A percentile compares a stretch with the other conserved stretches of the same genome.
phyloP scores from a whole-genome alignment of 768 basidiomycete genomes.

The Lyophyllum semitale region DNA sequence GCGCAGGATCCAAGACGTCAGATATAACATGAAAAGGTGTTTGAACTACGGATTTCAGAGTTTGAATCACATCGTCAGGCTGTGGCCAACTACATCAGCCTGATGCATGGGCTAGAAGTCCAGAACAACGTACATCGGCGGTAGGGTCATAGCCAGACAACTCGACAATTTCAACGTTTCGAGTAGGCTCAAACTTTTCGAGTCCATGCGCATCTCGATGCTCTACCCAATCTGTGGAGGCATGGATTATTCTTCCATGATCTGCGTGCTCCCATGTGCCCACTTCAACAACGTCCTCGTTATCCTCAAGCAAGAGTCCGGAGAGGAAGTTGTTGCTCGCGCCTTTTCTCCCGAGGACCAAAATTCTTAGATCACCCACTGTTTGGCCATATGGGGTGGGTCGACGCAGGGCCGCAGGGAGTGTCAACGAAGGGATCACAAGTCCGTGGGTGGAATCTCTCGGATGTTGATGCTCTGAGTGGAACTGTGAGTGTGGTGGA shows the following conservation, averaged over 20 bases:
- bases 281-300: slow-evolving; percentile 67
- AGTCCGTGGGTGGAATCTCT: slow-evolving; percentile 51
- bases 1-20: slow-evolving; percentile 53
- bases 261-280: slow-evolving; percentile 56
- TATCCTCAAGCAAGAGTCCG: slow-evolving; percentile 57
- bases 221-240: slow-evolving; percentile 76
- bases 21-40: slow-evolving; percentile 55
- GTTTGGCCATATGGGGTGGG: slow-evolving; percentile 73
- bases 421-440: slow-evolving; percentile 68
- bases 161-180: slow-evolving; percentile 65
- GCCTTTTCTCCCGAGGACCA: slow-evolving; percentile 52
- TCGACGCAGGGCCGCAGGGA: slow-evolving; percentile 60
- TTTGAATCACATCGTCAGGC: slow-evolving; percentile 33
- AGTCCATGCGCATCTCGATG: slow-evolving; percentile 64
- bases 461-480: slow-evolving; percentile 33
- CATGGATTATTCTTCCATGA: slow-evolving; percentile 47
- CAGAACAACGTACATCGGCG: slow-evolving; percentile 38
- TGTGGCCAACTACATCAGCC: slow-evolving; percentile 18
- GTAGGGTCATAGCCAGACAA: slow-evolving; percentile 45
- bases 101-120: background rate
- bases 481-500: slow-evolving; percentile 53
- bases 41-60: slow-evolving; percentile 47
- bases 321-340: slow-evolving; percentile 48
- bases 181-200: slow-evolving; percentile 64
- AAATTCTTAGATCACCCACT: slow-evolving; percentile 58